Conservation (phyloP, 768 basidiomycete genomes). For the Mycena chlorophos region DNA sequence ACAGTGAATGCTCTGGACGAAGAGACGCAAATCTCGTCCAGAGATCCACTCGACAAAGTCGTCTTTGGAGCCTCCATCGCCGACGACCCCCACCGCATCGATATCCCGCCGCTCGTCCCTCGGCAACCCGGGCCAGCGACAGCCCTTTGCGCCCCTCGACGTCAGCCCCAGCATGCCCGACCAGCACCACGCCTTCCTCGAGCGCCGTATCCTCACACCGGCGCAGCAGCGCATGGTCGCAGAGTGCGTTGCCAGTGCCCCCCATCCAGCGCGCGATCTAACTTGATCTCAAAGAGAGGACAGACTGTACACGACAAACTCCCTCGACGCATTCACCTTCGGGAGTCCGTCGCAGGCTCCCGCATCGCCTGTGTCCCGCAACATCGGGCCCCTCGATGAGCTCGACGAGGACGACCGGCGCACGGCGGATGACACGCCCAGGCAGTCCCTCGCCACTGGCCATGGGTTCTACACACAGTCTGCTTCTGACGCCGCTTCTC, state of each 20-base stretch:
- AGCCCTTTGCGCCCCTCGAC: conserved; percentile 17
- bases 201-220: conserved; percentile 8
- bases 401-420: conserved; percentile 36
- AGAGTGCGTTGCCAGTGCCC: conserved; percentile 2
- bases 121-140: conserved; percentile 15
- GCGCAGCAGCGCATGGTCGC: conserved; percentile 16
- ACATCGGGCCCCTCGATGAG: conserved; percentile 41
- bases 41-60: background rate
- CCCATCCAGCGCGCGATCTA: background rate
- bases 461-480: conserved; percentile 18
- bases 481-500: conserved; percentile 44
- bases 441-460: conserved; percentile 46
- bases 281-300: conserved; percentile 2
- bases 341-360: conserved; percentile 40
- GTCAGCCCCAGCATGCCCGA: conserved; percentile 12
- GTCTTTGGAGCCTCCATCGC: background rate
- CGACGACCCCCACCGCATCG: background rate
- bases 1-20: conserved; percentile 1
- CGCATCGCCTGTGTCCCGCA: conserved; percentile 27
- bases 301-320: conserved; percentile 42
- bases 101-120: conserved; percentile 15
- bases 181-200: conserved; percentile 6
- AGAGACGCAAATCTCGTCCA: background rate
- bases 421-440: conserved; percentile 48
- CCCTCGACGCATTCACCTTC: conserved; percentile 49